phyloP scores from a whole-genome alignment of 2,329 filamentous ascomycete species.

The Fusarium sulawesiense region DNA sequence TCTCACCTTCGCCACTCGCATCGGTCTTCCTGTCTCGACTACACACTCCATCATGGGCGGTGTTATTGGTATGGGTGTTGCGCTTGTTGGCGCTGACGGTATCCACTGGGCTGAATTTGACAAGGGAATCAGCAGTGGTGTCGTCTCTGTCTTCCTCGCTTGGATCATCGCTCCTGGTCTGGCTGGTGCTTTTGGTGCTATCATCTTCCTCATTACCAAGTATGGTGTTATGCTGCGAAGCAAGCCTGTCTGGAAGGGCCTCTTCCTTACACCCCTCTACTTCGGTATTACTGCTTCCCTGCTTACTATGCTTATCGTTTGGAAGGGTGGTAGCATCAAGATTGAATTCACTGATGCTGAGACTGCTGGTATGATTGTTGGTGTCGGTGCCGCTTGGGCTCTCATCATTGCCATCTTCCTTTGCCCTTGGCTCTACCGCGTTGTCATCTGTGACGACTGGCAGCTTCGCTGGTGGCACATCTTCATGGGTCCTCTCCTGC shows the following conservation, averaged over 20 bases:
- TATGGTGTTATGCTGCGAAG: constrained; percentile 66
- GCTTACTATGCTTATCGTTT: constrained; percentile 70
- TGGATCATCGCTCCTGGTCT: constrained; percentile 71
- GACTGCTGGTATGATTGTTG: constrained; percentile 65
- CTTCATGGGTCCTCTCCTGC: constrained; percentile 63
- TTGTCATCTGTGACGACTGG: constrained; percentile 71
- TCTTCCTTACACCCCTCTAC: constrained; percentile 65
- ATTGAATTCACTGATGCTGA: constrained; percentile 54
- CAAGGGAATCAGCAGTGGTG: constrained; percentile 51
- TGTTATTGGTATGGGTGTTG: constrained; percentile 70
- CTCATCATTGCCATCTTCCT: constrained; percentile 64
- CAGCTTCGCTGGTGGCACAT: constrained; percentile 68
- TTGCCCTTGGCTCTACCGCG: constrained; percentile 68
- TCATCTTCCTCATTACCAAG: constrained; percentile 68
- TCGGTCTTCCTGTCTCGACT: constrained; percentile 69
- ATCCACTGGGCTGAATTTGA: constrained; percentile 66
- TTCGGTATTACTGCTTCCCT: constrained; percentile 67
- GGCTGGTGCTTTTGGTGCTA: constrained; percentile 64
- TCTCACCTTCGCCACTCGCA: constrained; percentile 65
- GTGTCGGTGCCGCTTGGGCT: constrained; percentile 62
- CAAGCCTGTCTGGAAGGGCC: constrained; percentile 65
- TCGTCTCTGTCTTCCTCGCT: constrained; percentile 69
- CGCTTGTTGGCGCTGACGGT: constrained; percentile 61
- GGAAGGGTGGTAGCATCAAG: constrained; percentile 61
- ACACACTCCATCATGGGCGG: constrained; percentile 72